phyloP scores from a whole-genome alignment of 371 early-diverging fungal genomes.

The Fennellomyces sp. region DNA sequence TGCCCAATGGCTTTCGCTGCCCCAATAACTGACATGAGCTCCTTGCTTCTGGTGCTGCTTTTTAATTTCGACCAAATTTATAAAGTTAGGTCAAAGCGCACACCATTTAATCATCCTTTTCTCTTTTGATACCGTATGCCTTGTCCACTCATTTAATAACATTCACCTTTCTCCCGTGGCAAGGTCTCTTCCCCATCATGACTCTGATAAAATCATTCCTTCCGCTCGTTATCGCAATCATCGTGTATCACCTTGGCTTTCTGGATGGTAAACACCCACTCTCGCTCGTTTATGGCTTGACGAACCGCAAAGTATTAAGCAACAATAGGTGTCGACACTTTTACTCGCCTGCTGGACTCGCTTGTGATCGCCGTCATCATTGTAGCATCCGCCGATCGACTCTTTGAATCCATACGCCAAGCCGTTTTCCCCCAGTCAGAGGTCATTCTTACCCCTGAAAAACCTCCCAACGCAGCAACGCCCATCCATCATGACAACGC shows the following conservation, averaged over 20 bases:
- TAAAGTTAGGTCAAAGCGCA: too few species aligned
- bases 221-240: slow-evolving; percentile 7
- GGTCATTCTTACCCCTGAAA: too few species aligned
- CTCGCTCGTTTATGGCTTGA: too few species aligned
- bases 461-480: too few species aligned
- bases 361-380: slow-evolving; percentile 10
- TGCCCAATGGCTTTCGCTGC: slow-evolving; percentile 32
- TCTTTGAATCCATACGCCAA: neutral
- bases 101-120: neutral
- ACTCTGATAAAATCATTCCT: neutral
- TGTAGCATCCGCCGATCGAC: neutral
- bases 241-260: neutral
- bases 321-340: slow-evolving; percentile 9
- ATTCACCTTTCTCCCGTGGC: neutral
- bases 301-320: neutral
- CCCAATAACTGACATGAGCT: slow-evolving; percentile 15
- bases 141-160: neutral
- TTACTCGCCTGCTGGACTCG: slow-evolving; percentile 14
- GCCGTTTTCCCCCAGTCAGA: neutral
- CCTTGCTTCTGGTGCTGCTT: neutral
- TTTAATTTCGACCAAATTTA: neutral
- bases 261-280: neutral
- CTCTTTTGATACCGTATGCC: neutral
- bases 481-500: too few species aligned
- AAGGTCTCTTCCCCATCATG: neutral